Evolutionary conservation across 2,329 filamentous ascomycete species (phyloP).

Genomic region (Zymoseptoria ardabiliae): DNA sequence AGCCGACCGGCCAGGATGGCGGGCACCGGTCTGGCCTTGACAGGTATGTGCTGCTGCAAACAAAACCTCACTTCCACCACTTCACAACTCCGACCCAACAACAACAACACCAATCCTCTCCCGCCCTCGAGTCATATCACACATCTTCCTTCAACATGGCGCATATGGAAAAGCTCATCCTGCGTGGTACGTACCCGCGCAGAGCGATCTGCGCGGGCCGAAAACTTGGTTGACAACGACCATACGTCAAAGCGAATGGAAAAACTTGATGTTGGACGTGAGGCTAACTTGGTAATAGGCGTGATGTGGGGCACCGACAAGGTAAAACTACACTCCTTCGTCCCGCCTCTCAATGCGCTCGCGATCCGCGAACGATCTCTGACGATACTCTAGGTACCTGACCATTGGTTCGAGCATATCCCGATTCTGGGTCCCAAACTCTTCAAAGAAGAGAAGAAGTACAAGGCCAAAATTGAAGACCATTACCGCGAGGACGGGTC

Average conservation of each 20-base stretch:
- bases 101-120: not conserved
- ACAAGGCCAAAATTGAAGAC: constrained; percentile 12
- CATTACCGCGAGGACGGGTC: constrained; percentile 7
- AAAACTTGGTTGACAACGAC: not conserved
- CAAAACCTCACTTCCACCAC: not conserved
- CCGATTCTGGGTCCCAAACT: constrained; percentile 30
- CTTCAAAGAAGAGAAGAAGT: constrained; percentile 20
- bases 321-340: not conserved
- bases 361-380: constrained; percentile 1
- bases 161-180: constrained; percentile 19
- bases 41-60: not conserved
- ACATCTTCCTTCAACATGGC: not conserved
- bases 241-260: not conserved
- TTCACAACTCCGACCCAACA: not conserved
- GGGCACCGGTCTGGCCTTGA: not conserved
- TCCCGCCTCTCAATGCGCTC: not conserved
- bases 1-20: not conserved
- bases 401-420: constrained; percentile 32
- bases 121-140: not conserved
- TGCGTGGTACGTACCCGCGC: constrained; percentile 14
- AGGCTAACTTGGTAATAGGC: constrained; percentile 8
- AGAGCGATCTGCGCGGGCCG: not conserved
- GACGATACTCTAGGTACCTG: constrained; percentile 31
- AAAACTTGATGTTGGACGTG: constrained; percentile 5
- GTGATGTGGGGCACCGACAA: constrained; percentile 19